These are phyloP conservation scores for Rhododendron henanense DNA, from an alignment of 148 eudicot species.

Conservation along the genomic window DNA sequence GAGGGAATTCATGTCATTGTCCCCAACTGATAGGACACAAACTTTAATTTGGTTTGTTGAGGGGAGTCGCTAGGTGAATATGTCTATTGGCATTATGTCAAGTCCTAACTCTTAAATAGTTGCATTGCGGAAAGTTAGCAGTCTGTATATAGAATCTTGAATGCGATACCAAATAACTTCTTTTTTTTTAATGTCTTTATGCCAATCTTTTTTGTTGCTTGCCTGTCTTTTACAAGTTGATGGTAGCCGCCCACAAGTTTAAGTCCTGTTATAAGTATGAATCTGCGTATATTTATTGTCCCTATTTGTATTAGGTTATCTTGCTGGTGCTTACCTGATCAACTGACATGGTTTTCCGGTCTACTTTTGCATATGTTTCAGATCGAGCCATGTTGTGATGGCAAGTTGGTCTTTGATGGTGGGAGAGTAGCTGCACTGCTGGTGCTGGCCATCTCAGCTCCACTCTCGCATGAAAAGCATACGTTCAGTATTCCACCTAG, in stretches of 20 bases:
- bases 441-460: slow-evolving; percentile 71
- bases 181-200: not conserved
- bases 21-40: not conserved
- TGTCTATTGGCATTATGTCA: not conserved
- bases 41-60: not conserved
- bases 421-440: slow-evolving; percentile 53
- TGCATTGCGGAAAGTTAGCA: not conserved
- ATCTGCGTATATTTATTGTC: not conserved
- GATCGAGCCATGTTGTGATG: slow-evolving; percentile 53
- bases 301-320: not conserved
- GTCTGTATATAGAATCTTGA: slow-evolving; percentile 3
- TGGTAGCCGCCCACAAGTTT: not conserved
- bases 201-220: not conserved
- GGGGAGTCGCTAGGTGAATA: not conserved
- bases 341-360: slow-evolving; percentile 8
- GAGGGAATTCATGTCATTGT: not conserved
- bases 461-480: slow-evolving; percentile 51
- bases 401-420: slow-evolving; percentile 42
- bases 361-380: slow-evolving; percentile 25
- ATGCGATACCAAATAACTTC: not conserved
- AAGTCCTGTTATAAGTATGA: not conserved
- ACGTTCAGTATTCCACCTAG: slow-evolving; percentile 39
- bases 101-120: not conserved
- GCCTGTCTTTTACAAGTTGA: not conserved
- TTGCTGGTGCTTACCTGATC: not conserved